Base-by-base conservation (phyloP, 352 stramenopile species). In the Blastocystis sp. region DNA sequence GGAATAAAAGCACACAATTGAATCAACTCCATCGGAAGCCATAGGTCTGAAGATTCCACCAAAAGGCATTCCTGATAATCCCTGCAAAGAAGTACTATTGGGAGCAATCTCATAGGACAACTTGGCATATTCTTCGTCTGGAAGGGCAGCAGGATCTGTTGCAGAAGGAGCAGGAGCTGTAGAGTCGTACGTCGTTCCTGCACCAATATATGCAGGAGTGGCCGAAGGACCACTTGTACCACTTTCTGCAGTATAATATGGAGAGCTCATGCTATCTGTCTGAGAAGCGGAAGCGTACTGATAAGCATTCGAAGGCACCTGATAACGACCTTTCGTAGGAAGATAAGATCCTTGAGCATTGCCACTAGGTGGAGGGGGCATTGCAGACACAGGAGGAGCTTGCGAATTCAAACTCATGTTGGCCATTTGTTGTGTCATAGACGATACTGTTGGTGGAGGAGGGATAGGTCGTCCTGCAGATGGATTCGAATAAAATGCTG, bases 71-170 rank as follows among this genome's bases (percentile, higher is more conserved):
- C 77, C 77, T 4, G 77, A 33, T 0, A 73, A 22, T 33, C 58
- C 58, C 37, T 57, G 37, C 77, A 88, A 48, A 30, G 77, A 73
- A 17, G 77, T n/a, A 30, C 58, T 77, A 42, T 88, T 88, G 37
- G 77, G 77, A 79, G 58, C 58, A 33, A 73, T 59, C 15, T 88
- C 62, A 30, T 60, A 77, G 33, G 77, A 48, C 37, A 88, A 17
- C 22, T 70, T 68, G n/a, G 68, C 53, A 33, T 77, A 88, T 48
- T 88, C 62, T 33, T 88, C 77, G 27, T 88, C 77, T 44, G 77
- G 77, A 57, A 75, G 77, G 17, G 37, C 30, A 24, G 33, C 54
- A 24, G n/a, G 37, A 48, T 79, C 51, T 44, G 40, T 30, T 15
- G 58, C 11, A 19, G 62, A 17, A 4, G 77, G 58, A 40, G 77